Evolutionary conservation across 768 basidiomycete species (phyloP).

Genomic region (Boletellus emodensis): DNA sequence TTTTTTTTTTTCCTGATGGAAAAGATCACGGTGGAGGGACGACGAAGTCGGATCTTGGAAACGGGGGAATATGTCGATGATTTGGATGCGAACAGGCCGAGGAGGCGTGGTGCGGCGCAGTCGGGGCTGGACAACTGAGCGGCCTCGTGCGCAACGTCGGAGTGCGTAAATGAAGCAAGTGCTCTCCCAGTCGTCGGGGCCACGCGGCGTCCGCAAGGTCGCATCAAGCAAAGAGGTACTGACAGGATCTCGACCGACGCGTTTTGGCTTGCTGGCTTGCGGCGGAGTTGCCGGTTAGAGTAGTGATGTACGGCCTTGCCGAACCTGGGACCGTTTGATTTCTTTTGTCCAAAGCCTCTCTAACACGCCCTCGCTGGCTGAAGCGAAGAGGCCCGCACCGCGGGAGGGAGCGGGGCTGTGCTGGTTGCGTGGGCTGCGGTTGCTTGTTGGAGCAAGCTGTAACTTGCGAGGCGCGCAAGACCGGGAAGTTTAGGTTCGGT

Average conservation of each 20-base stretch:
- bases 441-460: too few species aligned
- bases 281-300: not conserved
- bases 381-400: too few species aligned
- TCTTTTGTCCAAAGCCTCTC: too few species aligned
- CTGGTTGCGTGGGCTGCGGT: conserved; percentile 5
- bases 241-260: conserved; percentile 1
- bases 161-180: conserved; percentile 10
- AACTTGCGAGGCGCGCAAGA: conserved; percentile 15
- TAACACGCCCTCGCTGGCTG: too few species aligned
- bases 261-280: not conserved
- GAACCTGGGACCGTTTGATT: too few species aligned
- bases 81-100: not conserved
- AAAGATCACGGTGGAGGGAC: too few species aligned
- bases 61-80: not conserved
- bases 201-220: conserved; percentile 28
- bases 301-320: too few species aligned
- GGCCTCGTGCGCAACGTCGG: not conserved
- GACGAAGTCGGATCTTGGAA: too few species aligned
- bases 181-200: conserved; percentile 13
- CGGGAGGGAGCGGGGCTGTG: not conserved
- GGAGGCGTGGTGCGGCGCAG: conserved; percentile 3
- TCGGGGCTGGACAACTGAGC: not conserved
- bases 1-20: too few species aligned
- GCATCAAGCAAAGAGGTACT: conserved; percentile 4
- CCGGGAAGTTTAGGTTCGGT: conserved; percentile 15